Base-by-base conservation (phyloP, 2,329 filamentous ascomycete genomes). In the Botrytis fragariae region DNA sequence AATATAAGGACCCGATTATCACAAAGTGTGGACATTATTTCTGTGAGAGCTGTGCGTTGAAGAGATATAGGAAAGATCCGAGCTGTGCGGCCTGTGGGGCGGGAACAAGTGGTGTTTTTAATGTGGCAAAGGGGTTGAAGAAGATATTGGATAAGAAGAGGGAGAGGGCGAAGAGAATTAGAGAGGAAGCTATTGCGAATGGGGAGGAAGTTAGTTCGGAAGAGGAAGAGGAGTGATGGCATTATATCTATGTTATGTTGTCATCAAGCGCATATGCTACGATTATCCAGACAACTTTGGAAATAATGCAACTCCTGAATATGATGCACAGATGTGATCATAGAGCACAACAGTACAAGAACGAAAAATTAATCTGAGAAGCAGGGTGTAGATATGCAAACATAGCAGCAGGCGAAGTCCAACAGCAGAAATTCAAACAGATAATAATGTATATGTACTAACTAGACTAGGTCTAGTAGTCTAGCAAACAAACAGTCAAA, bases 1-100 rank as follows among this genome's bases (percentile, higher is more conserved):
- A n/a, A 83, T 86, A 65, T 64, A 79, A 79, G 72, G 85, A 89
- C 73, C 95, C 96, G 0, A 88, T 98, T 20, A 85, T 95, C 37
- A 98, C 96, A 20, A 92, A 94, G 77, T 99, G 96, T 77, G 93
- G 94, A 0, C 96, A 99, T 82, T 98, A 98, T 82, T 98, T 98
- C 80, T 99, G 96, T 81, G 93, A 98, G 82, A 86, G 88, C 1
- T 99, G 96, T 82, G 96, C 96, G 39, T 84, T 98, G 78, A 90
- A 93, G 81, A 85, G 95, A 76, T 98, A 98, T 81, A 87, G 92
- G 75, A 96, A 93, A 80, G 93, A 95, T 78, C 95, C 95, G 6
- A 90, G 89, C 4, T 98, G 96, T 82, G 93, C 93, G 3, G 92
- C 92, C 6, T 98, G 96, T 81, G 93, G 93, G 1, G 86, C 91